phyloP scores from a whole-genome alignment of 768 basidiomycete genomes.

The Calocybe indica region DNA sequence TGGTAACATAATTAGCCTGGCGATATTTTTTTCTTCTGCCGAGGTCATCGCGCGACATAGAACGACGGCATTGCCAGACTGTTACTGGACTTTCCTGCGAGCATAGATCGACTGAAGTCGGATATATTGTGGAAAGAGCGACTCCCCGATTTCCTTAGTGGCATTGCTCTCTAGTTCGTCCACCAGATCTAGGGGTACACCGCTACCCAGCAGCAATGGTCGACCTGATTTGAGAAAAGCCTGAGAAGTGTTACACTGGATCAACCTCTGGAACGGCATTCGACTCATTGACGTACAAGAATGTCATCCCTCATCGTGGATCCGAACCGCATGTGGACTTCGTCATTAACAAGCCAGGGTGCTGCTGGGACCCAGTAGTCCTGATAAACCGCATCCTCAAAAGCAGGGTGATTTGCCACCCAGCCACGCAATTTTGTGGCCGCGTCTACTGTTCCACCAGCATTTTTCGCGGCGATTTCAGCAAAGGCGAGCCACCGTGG shows the following conservation, averaged over 20 bases:
- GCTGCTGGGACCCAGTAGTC: conserved; percentile 63
- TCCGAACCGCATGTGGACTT: conserved; percentile 30
- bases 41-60: no score
- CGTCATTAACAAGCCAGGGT: conserved; percentile 42
- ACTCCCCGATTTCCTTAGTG: conserved; percentile 43
- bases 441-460: conserved; percentile 62
- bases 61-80: no score
- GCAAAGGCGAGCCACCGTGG: conserved; percentile 57
- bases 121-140: conserved; percentile 41
- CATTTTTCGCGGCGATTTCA: conserved; percentile 43
- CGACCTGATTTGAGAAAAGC: conserved; percentile 60
- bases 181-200: conserved; percentile 47
- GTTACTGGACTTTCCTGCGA: conserved; percentile 28
- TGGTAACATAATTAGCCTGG: no score
- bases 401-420: conserved; percentile 46
- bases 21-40: no score
- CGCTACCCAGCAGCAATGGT: conserved; percentile 63
- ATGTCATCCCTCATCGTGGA: conserved; percentile 53
- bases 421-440: conserved; percentile 50
- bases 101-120: conserved; percentile 59
- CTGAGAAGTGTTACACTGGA: conserved; percentile 23
- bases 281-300: conserved; percentile 27
- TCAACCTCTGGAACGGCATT: neutral
- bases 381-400: conserved; percentile 52
- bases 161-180: conserved; percentile 48